Conservation (phyloP, 176 grass and related monocot genomes). For the Bonia amplexicaulis region DNA sequence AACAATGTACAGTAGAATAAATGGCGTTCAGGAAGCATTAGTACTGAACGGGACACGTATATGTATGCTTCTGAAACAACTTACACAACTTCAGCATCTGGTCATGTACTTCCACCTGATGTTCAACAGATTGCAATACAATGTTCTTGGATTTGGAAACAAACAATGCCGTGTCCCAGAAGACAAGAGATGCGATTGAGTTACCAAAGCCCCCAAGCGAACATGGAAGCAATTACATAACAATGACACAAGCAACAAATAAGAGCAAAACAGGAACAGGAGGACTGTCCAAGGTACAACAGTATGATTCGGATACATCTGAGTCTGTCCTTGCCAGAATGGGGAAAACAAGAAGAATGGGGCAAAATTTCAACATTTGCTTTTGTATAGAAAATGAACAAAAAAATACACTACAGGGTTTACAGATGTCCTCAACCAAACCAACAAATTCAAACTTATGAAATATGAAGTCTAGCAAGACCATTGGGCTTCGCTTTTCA, state of each 20-base stretch:
- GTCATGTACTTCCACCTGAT: not conserved
- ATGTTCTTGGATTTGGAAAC: not conserved
- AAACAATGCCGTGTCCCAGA: not conserved
- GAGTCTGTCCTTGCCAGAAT: not conserved
- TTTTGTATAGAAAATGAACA: constrained; percentile 48
- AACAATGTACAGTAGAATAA: not conserved
- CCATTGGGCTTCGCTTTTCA: constrained; percentile 27
- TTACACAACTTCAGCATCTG: not conserved
- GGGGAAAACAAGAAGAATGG: not conserved
- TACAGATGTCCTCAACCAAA: constrained; percentile 44
- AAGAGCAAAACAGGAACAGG: not conserved
- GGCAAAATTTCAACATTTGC: constrained; percentile 22
- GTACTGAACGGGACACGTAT: not conserved
- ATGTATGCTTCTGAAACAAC: not conserved
- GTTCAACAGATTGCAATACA: not conserved
- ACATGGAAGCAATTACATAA: not conserved
- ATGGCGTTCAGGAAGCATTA: not conserved
- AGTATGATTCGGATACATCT: constrained; percentile 3
- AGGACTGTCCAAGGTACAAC: not conserved
- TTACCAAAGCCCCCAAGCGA: not conserved
- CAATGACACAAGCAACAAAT: not conserved
- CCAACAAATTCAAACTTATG: constrained; percentile 40
- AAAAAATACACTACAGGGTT: constrained; percentile 45
- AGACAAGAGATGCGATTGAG: not conserved
- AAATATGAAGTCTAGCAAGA: constrained; percentile 31